phyloP scores from a whole-genome alignment of 2,329 filamentous ascomycete genomes.

The Monilinia fructicola region DNA sequence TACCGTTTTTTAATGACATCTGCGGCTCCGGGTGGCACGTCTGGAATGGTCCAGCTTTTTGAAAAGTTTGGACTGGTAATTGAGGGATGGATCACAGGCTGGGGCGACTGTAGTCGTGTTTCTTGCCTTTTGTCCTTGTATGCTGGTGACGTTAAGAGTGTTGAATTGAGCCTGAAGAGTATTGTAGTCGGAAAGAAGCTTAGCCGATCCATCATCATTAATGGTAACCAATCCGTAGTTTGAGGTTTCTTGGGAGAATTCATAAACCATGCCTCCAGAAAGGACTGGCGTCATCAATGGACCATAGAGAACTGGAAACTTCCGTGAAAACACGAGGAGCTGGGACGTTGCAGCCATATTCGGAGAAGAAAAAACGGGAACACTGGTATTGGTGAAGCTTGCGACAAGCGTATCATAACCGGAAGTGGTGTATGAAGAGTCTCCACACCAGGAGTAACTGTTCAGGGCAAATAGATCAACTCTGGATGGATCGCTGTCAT shows the following conservation, averaged over 20 bases:
- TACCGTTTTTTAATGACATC: constrained; percentile 75
- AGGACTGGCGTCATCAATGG: constrained; percentile 66
- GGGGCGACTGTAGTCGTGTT: constrained; percentile 57
- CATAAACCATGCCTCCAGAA: constrained; percentile 77
- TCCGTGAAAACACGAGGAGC: constrained; percentile 74
- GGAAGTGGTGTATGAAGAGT: constrained; percentile 61
- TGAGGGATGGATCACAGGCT: constrained; percentile 64
- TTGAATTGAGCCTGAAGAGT: constrained; percentile 74
- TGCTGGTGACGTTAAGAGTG: constrained; percentile 67
- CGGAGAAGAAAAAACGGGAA: constrained; percentile 85
- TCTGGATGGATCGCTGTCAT: constrained; percentile 59
- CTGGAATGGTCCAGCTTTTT: constrained; percentile 76
- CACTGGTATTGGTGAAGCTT: constrained; percentile 63
- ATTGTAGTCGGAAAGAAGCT: constrained; percentile 65
- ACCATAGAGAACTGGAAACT: constrained; percentile 68
- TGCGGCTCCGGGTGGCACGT: constrained; percentile 64
- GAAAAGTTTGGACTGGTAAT: constrained; percentile 69
- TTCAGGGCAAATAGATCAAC: constrained; percentile 78
- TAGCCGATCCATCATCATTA: constrained; percentile 55
- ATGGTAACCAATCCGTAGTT: constrained; percentile 65
- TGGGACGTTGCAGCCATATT: constrained; percentile 75
- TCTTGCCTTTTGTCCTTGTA: constrained; percentile 63
- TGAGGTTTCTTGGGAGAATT: constrained; percentile 71
- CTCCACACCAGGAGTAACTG: constrained; percentile 71
- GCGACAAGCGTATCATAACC: constrained; percentile 63